Base-by-base conservation (phyloP, 345 rosid species). In the Eucalyptus camaldulensis region DNA sequence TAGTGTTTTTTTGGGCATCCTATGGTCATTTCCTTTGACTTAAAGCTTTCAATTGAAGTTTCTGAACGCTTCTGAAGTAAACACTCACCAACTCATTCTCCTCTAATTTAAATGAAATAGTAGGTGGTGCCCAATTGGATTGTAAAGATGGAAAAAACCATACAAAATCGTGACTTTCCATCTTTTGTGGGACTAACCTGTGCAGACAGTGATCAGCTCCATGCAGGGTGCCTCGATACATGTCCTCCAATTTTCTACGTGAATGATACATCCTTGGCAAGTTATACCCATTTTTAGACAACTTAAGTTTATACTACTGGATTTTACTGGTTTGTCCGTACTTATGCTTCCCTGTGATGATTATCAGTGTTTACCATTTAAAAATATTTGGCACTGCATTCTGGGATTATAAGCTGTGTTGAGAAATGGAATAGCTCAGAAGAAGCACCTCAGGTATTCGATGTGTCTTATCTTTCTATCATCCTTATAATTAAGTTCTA, bases 181-280 rank as follows among this genome's bases (percentile, higher is more conserved):
- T 94, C 97, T 86, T 96, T 96, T 93, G 95, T 94, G 19, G 92
- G 93, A 88, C 88, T 97, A 93, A 88, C 97, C 76, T 96, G 98
- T 91, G 91, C 97, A 85, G 99, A 97, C 92, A 97, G 99, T 90
- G 97, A 95, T 91, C 99, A 97, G 93, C 97, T 97, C 93, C 99
- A 97, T 91, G 98, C 99, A 67, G 95, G 95, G 72, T 97, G 99
- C 94, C 91, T 97, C 91, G 99, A 97, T 94, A 95, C 99, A 54
- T 89, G 91, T 88, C 99, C 99, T 51, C 98, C 99, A 49, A 96
- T 97, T 93, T 96, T 96, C 92, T 97, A 97, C 92, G 95, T 96
- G 99, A 97, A 95, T 91, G 97, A 96, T 91, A 93, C 99, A 87
- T 97, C 99, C 88, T 92, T 96, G 97, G 99, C 90, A 88, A 94